A percentile compares a stretch with the other conserved stretches of the same genome.
phyloP scores from a whole-genome alignment of 2,329 filamentous ascomycete genomes.

The Nothophaeocryptopus gaeumannii region DNA sequence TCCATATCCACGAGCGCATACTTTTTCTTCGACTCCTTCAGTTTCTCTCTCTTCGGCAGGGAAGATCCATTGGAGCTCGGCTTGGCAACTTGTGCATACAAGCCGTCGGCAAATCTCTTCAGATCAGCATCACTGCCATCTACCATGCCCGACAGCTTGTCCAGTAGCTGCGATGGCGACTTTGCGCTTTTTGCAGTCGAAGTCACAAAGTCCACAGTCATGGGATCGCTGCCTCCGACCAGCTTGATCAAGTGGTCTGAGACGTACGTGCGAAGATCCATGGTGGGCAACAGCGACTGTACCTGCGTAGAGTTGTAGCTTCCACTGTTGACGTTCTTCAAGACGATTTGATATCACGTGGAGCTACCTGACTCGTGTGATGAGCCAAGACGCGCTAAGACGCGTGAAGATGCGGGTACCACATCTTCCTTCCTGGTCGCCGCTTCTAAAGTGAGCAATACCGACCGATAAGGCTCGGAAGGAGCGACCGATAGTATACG shows the following conservation, averaged over 20 bases:
- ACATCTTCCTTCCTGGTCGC: too few relatives aligned
- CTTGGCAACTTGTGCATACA: slow-evolving; percentile 40
- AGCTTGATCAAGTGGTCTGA: slow-evolving; percentile 53
- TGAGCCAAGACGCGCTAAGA: too few relatives aligned
- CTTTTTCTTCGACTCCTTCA: slow-evolving; percentile 44
- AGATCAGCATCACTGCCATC: slow-evolving; percentile 49
- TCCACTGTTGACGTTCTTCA: too few relatives aligned
- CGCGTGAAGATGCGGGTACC: too few relatives aligned
- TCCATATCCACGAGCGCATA: slow-evolving; percentile 57
- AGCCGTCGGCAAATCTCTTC: slow-evolving; percentile 46
- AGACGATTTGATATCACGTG: too few relatives aligned
- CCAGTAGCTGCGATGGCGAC: slow-evolving; percentile 47
- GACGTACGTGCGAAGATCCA: slow-evolving; percentile 39
- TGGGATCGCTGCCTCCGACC: slow-evolving; percentile 55
- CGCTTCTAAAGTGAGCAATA: too few relatives aligned
- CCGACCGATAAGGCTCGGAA: too few relatives aligned
- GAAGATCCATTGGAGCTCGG: slow-evolving; percentile 25
- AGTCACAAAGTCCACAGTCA: slow-evolving; percentile 57
- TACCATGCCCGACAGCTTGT: slow-evolving; percentile 53
- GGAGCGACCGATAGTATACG: too few relatives aligned
- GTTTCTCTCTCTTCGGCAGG: slow-evolving; percentile 21
- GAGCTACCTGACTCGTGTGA: neutral
- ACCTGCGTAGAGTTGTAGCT: too few relatives aligned
- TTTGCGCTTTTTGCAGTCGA: slow-evolving; percentile 53
- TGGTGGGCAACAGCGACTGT: neutral